Conservation (phyloP, 208 protist genomes). For the Kentomonas sorsogonicus region DNA sequence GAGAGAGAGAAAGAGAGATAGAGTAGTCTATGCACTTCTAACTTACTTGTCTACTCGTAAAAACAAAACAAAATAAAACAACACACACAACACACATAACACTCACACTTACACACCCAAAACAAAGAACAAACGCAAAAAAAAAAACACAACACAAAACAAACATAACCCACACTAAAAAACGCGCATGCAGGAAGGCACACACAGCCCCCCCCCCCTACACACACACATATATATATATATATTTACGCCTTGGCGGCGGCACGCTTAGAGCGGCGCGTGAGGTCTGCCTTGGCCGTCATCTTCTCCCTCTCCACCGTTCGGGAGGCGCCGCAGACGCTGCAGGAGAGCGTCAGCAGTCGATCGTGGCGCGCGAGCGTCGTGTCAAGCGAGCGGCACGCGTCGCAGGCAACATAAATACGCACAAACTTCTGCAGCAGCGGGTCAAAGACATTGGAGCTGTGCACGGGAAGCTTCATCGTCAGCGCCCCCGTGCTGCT, state of each 20-base stretch:
- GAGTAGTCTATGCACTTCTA: too few species aligned
- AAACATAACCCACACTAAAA: constrained; percentile 16
- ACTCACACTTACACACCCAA: too few species aligned
- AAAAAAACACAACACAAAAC: constrained; percentile 5
- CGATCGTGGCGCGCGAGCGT: constrained; percentile 77
- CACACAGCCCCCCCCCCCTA: not conserved
- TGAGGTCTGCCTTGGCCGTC: constrained; percentile 70
- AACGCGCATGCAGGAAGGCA: not conserved
- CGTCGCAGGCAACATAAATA: constrained; percentile 89
- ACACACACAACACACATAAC: too few species aligned
- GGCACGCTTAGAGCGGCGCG: constrained; percentile 66
- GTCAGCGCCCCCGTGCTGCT: constrained; percentile 84
- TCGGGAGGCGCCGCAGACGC: constrained; percentile 73
- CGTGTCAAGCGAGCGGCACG: constrained; percentile 86
- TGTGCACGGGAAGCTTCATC: constrained; percentile 85
- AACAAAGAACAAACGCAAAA: constrained; percentile 7
- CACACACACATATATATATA: constrained; percentile 2
- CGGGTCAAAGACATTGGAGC: constrained; percentile 70
- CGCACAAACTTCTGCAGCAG: constrained; percentile 84
- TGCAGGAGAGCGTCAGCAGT: constrained; percentile 63
- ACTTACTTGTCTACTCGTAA: too few species aligned
- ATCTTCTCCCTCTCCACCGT: constrained; percentile 56
- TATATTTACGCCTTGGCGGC: constrained; percentile 47
- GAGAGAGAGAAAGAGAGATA: constrained; percentile 1
- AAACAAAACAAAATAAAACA: constrained; percentile 7